Percentiles rank a stretch among this genome's conserved stretches.
These are phyloP conservation scores for Debaryomyces udenii DNA, from an alignment of 1,139 yeast species.

Conservation along the genomic window DNA sequence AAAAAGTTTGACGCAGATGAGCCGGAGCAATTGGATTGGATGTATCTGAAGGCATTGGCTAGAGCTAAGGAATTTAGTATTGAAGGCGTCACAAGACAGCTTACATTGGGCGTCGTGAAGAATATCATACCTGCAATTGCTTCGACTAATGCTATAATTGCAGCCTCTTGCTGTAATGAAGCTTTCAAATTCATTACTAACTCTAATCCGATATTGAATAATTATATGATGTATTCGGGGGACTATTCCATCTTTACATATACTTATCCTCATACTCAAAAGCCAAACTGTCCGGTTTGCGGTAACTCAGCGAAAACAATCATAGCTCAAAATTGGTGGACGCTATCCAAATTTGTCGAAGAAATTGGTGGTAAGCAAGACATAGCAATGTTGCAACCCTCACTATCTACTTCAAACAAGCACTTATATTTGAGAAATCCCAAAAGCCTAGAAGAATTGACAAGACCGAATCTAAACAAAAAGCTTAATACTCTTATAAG, in stretches of 20 bases:
- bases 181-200: conserved; percentile 77
- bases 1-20: conserved; percentile 67
- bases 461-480: conserved; percentile 48
- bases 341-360: conserved; percentile 54
- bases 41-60: conserved; percentile 55
- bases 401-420: conserved; percentile 46
- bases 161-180: conserved; percentile 90
- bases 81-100: conserved; percentile 67
- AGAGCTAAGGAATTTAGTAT: conserved; percentile 73
- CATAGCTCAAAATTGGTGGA: conserved; percentile 40
- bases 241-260: conserved; percentile 76
- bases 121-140: conserved; percentile 94
- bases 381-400: conserved; percentile 51
- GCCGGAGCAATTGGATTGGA: conserved; percentile 67
- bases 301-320: conserved; percentile 49
- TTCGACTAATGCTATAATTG: conserved; percentile 89
- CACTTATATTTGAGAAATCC: conserved; percentile 58
- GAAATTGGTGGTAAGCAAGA: conserved; percentile 34
- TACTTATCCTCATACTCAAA: conserved; percentile 64
- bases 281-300: conserved; percentile 74
- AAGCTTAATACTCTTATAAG: conserved; percentile 42
- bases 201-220: conserved; percentile 67
- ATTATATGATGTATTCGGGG: conserved; percentile 88
- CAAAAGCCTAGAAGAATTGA: conserved; percentile 49
- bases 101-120: conserved; percentile 87